Percentiles rank a stretch among this genome's conserved stretches.
phyloP scores from a whole-genome alignment of 352 stramenopile species.

The Globisporangium polare region DNA sequence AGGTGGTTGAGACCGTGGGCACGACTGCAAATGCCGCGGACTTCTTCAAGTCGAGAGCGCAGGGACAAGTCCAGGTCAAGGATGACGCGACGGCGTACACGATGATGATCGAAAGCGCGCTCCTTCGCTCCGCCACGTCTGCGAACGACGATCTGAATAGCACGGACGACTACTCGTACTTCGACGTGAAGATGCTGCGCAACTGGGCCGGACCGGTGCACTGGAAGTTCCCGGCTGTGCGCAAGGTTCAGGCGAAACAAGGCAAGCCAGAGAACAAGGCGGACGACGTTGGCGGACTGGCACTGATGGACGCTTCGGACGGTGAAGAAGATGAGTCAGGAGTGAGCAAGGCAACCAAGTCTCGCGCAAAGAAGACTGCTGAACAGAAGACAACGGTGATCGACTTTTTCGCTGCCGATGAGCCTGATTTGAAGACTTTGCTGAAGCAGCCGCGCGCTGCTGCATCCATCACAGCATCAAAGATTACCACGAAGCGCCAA shows the following conservation, averaged over 20 bases:
- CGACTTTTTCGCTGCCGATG: conserved; percentile 52
- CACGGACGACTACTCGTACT: conserved; percentile 77
- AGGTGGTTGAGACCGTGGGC: conserved; percentile 1
- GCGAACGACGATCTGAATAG: conserved; percentile 41
- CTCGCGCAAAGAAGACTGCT: conserved; percentile 15
- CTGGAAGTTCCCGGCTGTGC: conserved; percentile 64
- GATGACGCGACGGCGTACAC: conserved; percentile 57
- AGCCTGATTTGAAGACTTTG: conserved; percentile 37
- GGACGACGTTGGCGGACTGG: conserved; percentile 20
- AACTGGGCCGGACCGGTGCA: conserved; percentile 77
- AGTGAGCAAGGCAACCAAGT: conserved; percentile 24
- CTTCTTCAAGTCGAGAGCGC: conserved; percentile 53
- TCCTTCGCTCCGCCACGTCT: conserved; percentile 49
- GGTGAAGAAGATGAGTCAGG: conserved; percentile 27
- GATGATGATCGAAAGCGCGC: conserved; percentile 70
- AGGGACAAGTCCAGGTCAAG: conserved; percentile 37
- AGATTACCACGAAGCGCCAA: conserved; percentile 49
- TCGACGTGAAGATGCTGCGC: conserved; percentile 77
- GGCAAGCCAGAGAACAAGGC: conserved; percentile 19
- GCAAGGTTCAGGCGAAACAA: conserved; percentile 43
- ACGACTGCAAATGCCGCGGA: conserved; percentile 41
- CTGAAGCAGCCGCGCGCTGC: conserved; percentile 37
- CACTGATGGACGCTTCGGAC: conserved; percentile 22
- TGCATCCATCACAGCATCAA: conserved; percentile 38
- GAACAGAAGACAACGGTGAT: conserved; percentile 49